Evolutionary conservation across 2,329 filamentous ascomycete genomes (phyloP), one percentile per base, ranked within the genome.

Genomic region (Colletotrichum australisinense): DNA sequence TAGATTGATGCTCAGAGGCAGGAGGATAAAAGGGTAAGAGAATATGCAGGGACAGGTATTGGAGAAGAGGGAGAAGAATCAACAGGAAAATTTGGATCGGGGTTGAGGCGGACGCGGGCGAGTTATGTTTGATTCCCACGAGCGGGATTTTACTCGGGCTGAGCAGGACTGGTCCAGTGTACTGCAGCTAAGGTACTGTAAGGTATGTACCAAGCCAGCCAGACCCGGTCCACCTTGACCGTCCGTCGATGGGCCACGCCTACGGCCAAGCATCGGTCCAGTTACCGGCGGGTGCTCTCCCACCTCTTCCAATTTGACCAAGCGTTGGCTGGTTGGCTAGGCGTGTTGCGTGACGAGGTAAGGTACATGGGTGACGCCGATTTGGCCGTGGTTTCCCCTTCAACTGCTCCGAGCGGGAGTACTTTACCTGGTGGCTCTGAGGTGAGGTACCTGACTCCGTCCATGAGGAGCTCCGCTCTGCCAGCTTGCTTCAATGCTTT

Each of bases 71-170:
- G 42, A 53, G 38, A 57, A 55, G 28, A 38, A 53, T 42, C 30
- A 55, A 35, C 38, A 32, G 63, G 58, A 72, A 64, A 32, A 32
- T 70, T 70, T 59, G 55, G 26, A 26, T 49, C 11, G 16, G 59
- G 62, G 60, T 49, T 16, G 16, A 64, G 49, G 60, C 57, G 67
- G 71, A 70, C 67, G 66, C 60, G 59, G 70, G 49, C 60, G 67
- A 58, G 67, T 73, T 73, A 73, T 73, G 67, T 71, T 71, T 71
- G 70, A 67, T 57, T 72, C 58, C 56, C 67, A 59, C 65, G 56
- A 73, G 71, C 71, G 71, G 71, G 71, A 73, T 73, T 73, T 73
- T 73, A 73, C 55, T 73, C 71, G 67, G 71, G 71, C 62, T 64
- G 46, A 60, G 32, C n/a, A 35, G 32, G 32, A n/a, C 53, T 22